A percentile compares a stretch with the other conserved stretches of the same genome.
These are phyloP conservation scores for Saturnispora halmiae DNA, from an alignment of 805 yeast genomes.

Conservation along the genomic window DNA sequence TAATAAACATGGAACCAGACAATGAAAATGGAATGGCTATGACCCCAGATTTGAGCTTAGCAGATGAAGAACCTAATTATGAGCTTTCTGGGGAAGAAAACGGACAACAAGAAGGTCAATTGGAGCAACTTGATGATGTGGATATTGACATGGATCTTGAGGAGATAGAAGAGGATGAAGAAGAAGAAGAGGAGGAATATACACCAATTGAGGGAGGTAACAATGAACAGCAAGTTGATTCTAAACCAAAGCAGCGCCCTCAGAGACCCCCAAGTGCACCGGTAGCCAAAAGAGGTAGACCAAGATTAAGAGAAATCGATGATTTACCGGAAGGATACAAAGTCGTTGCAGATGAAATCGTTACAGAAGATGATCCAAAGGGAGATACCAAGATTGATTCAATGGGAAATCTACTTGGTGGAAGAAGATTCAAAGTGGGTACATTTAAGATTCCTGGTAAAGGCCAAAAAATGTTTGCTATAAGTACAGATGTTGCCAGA, in stretches of 20 bases:
- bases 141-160: conserved; percentile 10
- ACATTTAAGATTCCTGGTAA: conserved; percentile 55
- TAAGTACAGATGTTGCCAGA: conserved; percentile 93
- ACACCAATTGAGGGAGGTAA: conserved; percentile 20
- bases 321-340: conserved; percentile 24
- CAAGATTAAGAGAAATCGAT: conserved; percentile 9
- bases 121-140: conserved; percentile 11
- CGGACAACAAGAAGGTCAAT: conserved; percentile 2
- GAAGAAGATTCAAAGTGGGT: conserved; percentile 63
- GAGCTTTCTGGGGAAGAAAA: neutral
- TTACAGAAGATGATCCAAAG: conserved; percentile 62
- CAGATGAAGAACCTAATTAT: neutral
- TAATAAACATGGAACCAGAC: neutral
- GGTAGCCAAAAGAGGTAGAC: conserved; percentile 17
- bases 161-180: conserved; percentile 18
- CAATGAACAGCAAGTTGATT: conserved; percentile 5
- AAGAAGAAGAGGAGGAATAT: conserved; percentile 14
- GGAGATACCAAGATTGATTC: conserved; percentile 69
- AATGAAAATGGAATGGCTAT: neutral
- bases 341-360: conserved; percentile 68
- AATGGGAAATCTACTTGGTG: conserved; percentile 61
- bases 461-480: conserved; percentile 74
- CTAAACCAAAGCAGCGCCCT: neutral
- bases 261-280: conserved; percentile 1
- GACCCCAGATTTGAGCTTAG: neutral